phyloP scores from a whole-genome alignment of 306 rosid species.

The Mimosa pudica region DNA sequence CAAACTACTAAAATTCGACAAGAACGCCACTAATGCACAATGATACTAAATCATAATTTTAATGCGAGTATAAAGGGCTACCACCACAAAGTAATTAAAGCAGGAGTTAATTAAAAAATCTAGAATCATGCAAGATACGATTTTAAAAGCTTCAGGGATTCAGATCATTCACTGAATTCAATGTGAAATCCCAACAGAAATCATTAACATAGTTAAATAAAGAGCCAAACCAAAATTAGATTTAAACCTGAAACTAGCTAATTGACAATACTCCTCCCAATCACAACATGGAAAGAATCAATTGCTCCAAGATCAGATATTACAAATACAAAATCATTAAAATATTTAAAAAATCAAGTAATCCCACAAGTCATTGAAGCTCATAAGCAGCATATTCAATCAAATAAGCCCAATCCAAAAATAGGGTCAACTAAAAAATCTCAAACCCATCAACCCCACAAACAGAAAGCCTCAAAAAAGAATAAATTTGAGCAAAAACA shows the following conservation, averaged over 20 bases:
- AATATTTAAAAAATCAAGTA: not conserved
- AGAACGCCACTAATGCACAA: not conserved
- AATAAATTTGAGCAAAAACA: not conserved
- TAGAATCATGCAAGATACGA: not conserved
- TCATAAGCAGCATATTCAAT: not conserved
- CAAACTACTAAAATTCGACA: not conserved
- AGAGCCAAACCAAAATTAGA: no score
- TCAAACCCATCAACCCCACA: slow-evolving; percentile 30
- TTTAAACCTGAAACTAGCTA: not conserved
- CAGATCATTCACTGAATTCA: not conserved
- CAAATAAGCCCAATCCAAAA: not conserved
- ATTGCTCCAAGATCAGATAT: not conserved
- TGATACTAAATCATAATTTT: not conserved
- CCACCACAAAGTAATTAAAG: not conserved
- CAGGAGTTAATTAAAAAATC: not conserved
- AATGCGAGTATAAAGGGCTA: not conserved
- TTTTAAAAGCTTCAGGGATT: not conserved
- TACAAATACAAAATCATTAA: not conserved
- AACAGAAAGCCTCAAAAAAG: not conserved
- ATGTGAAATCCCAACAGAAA: not conserved
- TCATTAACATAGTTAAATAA: not conserved
- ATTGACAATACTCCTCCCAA: not conserved
- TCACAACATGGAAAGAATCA: not conserved
- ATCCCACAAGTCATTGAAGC: not conserved
- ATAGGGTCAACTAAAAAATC: slow-evolving; percentile 11